A percentile compares a stretch with the other conserved stretches of the same genome.
These are phyloP conservation scores for Fusarium abutilonis DNA, from an alignment of 2,329 filamentous ascomycete species.

Conservation along the genomic window DNA sequence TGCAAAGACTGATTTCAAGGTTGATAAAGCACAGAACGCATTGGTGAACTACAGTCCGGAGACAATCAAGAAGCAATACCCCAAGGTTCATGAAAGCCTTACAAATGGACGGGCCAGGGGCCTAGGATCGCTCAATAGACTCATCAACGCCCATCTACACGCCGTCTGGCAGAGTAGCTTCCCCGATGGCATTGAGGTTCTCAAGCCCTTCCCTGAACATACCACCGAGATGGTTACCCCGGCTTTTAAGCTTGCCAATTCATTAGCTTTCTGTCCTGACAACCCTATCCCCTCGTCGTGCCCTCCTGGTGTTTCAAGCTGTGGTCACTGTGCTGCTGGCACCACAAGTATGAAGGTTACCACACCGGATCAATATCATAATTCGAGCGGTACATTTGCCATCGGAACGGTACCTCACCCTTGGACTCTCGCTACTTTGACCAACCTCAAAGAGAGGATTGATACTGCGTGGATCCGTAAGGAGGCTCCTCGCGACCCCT, in stretches of 20 bases:
- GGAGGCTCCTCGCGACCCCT: constrained; percentile 77
- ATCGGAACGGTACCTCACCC: constrained; percentile 92
- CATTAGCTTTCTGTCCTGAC: constrained; percentile 78
- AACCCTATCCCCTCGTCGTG: constrained; percentile 80
- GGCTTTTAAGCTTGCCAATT: constrained; percentile 76
- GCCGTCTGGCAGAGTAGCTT: constrained; percentile 85
- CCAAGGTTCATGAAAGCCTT: constrained; percentile 71
- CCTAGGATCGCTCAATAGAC: constrained; percentile 71
- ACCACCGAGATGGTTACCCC: constrained; percentile 77
- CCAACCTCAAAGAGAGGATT: constrained; percentile 68
- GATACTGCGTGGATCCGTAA: constrained; percentile 73
- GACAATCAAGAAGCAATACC: constrained; percentile 72
- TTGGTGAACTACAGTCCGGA: constrained; percentile 81
- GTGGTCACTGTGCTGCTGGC: constrained; percentile 74
- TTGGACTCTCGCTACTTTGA: constrained; percentile 79
- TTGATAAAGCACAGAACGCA: constrained; percentile 71
- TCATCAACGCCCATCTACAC: constrained; percentile 89
- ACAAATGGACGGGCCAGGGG: constrained; percentile 66
- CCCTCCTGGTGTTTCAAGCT: constrained; percentile 81
- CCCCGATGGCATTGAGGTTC: constrained; percentile 77
- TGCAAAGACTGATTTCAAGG: constrained; percentile 66
- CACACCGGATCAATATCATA: constrained; percentile 74
- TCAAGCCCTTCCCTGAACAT: constrained; percentile 81
- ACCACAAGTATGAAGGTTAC: constrained; percentile 71
- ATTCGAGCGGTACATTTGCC: constrained; percentile 77